Conservation (phyloP, 23 red algal genomes). For the Gracilaria vermiculophylla region DNA sequence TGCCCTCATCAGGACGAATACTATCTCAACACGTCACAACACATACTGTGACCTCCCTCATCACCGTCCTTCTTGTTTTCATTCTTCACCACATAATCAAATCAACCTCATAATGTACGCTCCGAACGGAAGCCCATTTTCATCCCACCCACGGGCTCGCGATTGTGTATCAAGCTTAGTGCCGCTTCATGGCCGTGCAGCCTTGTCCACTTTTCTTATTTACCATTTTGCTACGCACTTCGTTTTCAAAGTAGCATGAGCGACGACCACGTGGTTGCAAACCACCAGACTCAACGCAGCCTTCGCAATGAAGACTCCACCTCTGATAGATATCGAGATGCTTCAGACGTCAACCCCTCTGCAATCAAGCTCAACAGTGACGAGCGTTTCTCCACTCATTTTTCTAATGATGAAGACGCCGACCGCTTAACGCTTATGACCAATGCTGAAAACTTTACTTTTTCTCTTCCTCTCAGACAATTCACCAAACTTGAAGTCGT, state of each 20-base stretch:
- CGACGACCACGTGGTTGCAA: not conserved
- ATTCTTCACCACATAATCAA: not conserved
- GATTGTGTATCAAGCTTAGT: not conserved
- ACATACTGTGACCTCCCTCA: not conserved
- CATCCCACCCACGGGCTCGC: too few species aligned
- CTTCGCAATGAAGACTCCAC: not conserved
- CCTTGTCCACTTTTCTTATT: not conserved
- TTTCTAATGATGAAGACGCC: conserved; percentile 32
- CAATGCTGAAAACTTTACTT: conserved; percentile 52
- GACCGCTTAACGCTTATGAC: conserved; percentile 34
- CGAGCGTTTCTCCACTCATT: conserved; percentile 41
- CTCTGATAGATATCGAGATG: conserved; percentile 9
- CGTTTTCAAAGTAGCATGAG: not conserved
- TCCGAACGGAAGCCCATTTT: not conserved
- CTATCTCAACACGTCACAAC: not conserved
- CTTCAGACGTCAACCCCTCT: not conserved
- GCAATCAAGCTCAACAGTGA: conserved; percentile 19
- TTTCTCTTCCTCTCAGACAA: conserved; percentile 48
- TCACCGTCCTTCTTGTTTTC: not conserved
- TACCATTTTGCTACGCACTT: not conserved
- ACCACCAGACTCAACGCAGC: not conserved
- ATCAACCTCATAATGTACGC: not conserved
- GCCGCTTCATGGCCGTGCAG: not conserved
- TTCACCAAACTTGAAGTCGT: conserved; percentile 82
- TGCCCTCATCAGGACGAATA: not conserved